A percentile compares a stretch with the other conserved stretches of the same genome.
Conservation (phyloP, 345 rosid species). For the Microthlaspi erraticum region DNA sequence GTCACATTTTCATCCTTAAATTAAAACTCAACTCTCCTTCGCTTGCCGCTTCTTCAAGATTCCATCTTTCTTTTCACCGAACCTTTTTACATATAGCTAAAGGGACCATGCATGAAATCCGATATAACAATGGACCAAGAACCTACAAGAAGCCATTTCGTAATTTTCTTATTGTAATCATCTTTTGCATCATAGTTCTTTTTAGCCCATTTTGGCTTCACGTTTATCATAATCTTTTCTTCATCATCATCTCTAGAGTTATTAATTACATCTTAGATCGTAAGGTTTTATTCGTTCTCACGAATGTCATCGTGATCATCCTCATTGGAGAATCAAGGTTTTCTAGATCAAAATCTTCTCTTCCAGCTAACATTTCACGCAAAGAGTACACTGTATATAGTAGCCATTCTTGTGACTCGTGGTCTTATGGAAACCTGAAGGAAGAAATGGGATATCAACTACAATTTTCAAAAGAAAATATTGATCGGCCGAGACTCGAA, state of each 20-base stretch:
- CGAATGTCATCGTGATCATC: constrained; percentile 59
- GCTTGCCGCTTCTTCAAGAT: constrained; percentile 7
- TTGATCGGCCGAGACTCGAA: constrained; percentile 1
- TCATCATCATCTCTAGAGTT: constrained; percentile 44
- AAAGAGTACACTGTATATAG: constrained; percentile 47
- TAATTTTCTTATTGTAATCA: constrained; percentile 36
- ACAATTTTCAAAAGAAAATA: neutral
- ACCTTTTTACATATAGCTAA: neutral
- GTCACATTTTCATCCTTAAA: constrained; percentile 13
- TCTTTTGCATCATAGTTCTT: constrained; percentile 47
- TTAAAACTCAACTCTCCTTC: constrained; percentile 22
- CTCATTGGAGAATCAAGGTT: constrained; percentile 59
- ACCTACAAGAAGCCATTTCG: constrained; percentile 31
- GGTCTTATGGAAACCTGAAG: constrained; percentile 20
- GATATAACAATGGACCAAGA: constrained; percentile 44
- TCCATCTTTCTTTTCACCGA: constrained; percentile 5
- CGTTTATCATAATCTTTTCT: constrained; percentile 34
- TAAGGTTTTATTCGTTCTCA: constrained; percentile 56
- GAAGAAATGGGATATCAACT: constrained; percentile 3
- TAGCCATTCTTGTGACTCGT: constrained; percentile 35
- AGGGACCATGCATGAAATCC: constrained; percentile 48
- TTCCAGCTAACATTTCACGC: constrained; percentile 37
- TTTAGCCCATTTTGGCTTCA: constrained; percentile 54
- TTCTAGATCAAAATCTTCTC: constrained; percentile 47
- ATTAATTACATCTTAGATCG: constrained; percentile 39